phyloP scores from a whole-genome alignment of 179 eudicot genomes.

The Drosera spatulata region DNA sequence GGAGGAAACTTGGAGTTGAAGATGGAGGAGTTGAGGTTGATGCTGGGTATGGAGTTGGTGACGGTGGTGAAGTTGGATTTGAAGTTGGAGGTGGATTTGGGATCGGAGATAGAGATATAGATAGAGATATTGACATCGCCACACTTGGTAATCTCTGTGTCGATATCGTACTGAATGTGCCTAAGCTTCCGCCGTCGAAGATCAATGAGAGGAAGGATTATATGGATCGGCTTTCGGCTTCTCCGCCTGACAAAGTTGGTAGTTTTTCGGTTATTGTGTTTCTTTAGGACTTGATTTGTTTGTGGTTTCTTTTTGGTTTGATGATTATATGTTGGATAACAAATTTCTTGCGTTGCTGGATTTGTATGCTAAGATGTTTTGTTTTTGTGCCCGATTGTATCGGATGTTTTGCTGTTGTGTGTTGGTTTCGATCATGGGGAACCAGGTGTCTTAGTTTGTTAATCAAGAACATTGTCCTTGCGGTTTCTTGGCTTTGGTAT shows the following conservation, averaged over 20 bases:
- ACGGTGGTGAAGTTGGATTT: no score
- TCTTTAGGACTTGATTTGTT: neutral
- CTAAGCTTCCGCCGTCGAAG: constrained; percentile 55
- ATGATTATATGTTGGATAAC: neutral
- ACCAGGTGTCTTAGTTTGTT: no score
- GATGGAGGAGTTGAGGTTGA: no score
- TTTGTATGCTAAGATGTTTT: no score
- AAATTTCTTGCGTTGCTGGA: no score
- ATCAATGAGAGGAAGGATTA: constrained; percentile 44
- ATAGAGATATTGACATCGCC: constrained; percentile 58
- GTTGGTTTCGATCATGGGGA: no score
- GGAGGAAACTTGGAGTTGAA: constrained; percentile 16
- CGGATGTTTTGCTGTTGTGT: no score
- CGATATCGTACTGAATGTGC: constrained; percentile 78
- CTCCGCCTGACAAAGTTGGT: constrained; percentile 74
- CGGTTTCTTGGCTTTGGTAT: no score
- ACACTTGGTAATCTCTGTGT: constrained; percentile 88
- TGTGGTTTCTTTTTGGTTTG: neutral
- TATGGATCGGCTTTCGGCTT: constrained; percentile 53
- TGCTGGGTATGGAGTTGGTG: no score
- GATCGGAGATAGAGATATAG: constrained; percentile 9
- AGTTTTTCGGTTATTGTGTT: neutral
- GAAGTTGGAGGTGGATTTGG: no score
- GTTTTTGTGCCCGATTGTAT: no score
- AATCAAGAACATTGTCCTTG: no score